These are phyloP conservation scores for Termitomyces sp. DNA, from an alignment of 768 basidiomycete genomes.

Conservation along the genomic window DNA sequence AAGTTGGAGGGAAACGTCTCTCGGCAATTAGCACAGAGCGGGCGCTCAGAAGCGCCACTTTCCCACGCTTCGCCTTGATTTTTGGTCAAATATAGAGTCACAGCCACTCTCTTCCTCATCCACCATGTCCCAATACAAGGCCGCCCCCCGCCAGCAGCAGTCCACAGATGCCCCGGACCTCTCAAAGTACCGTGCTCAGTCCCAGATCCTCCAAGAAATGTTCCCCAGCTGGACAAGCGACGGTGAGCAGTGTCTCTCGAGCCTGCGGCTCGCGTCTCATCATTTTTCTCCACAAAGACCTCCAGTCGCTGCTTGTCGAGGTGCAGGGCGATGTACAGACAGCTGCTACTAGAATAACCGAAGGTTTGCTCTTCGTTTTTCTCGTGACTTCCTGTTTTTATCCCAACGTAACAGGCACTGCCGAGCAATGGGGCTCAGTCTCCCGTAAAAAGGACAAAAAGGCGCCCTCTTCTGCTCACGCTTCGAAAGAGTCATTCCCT, in stretches of 20 bases:
- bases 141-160: slow-evolving; percentile 35
- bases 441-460: slow-evolving; percentile 90
- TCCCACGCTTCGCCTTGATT: slow-evolving; percentile 18
- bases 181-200: slow-evolving; percentile 47
- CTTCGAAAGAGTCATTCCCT: slow-evolving; percentile 49
- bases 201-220: slow-evolving; percentile 60
- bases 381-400: slow-evolving; percentile 6
- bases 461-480: slow-evolving; percentile 31
- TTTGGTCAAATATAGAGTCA: slow-evolving; percentile 6
- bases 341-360: slow-evolving; percentile 70
- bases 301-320: slow-evolving; percentile 64
- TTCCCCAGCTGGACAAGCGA: slow-evolving; percentile 70
- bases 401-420: slow-evolving; percentile 46
- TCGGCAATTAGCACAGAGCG: no score
- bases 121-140: slow-evolving; percentile 52
- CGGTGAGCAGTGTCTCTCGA: slow-evolving; percentile 34
- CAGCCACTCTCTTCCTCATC: slow-evolving; percentile 10
- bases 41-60: not conserved
- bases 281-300: slow-evolving; percentile 37
- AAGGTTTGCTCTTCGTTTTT: slow-evolving; percentile 42
- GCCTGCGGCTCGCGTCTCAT: slow-evolving; percentile 21
- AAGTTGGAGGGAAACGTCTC: not conserved
- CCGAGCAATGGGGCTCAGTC: slow-evolving; percentile 79
- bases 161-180: slow-evolving; percentile 27
- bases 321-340: slow-evolving; percentile 62